These are phyloP conservation scores for Tetradesmus obliquus DNA, from an alignment of 139 green algal species.

Conservation along the genomic window DNA sequence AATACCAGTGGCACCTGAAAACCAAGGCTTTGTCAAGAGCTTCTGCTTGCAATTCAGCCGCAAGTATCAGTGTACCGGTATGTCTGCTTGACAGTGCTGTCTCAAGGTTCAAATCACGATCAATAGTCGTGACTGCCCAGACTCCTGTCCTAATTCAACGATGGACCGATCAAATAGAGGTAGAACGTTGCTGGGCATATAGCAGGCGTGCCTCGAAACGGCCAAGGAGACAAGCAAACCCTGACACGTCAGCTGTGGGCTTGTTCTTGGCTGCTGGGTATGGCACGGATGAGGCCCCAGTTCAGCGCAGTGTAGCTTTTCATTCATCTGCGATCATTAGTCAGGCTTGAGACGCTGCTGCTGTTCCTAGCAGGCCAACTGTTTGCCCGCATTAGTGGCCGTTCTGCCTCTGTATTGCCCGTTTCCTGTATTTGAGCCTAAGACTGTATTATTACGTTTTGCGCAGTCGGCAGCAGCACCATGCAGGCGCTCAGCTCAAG, in stretches of 20 bases:
- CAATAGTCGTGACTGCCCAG: too few species aligned
- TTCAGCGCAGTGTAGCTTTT: neutral
- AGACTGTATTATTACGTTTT: neutral
- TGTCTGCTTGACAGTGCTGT: too few species aligned
- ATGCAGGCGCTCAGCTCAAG: neutral
- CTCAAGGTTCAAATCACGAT: too few species aligned
- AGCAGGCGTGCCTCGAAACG: neutral
- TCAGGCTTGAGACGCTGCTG: neutral
- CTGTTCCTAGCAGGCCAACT: neutral
- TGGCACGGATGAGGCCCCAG: neutral
- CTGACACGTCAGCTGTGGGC: neutral
- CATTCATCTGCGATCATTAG: too few species aligned
- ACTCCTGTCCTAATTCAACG: too few species aligned
- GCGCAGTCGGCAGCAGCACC: neutral
- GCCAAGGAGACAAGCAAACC: neutral
- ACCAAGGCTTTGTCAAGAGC: too few species aligned
- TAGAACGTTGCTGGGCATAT: neutral
- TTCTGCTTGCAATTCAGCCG: too few species aligned
- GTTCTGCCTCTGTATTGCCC: neutral
- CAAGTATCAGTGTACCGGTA: too few species aligned
- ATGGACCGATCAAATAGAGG: too few species aligned
- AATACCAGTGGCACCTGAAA: too few species aligned
- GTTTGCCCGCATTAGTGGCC: neutral
- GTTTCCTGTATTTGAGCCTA: neutral
- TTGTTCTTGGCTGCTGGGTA: neutral